These are phyloP conservation scores for Leccinum olivaceopallidum DNA, from an alignment of 768 basidiomycete species.

Conservation along the genomic window DNA sequence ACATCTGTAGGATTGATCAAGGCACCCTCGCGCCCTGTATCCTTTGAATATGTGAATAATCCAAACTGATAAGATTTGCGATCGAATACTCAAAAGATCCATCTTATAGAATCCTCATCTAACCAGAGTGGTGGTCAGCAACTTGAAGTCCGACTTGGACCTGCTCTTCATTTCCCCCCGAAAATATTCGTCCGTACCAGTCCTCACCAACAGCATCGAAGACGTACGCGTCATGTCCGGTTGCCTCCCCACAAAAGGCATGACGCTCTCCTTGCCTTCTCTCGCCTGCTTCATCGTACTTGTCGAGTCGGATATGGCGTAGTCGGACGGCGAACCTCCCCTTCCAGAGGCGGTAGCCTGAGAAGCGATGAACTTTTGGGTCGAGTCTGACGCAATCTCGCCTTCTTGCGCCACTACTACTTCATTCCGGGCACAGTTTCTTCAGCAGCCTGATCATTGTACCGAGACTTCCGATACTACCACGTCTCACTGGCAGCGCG, in stretches of 20 bases:
- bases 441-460: constrained; percentile 10
- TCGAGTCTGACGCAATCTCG: constrained; percentile 7
- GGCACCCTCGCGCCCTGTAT: no score
- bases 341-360: constrained; percentile 11
- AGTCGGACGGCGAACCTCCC: constrained; percentile 25
- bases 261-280: constrained; percentile 15
- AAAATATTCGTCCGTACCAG: constrained; percentile 3
- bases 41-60: no score
- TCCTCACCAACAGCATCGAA: constrained; percentile 18
- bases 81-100: no score
- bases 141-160: background rate
- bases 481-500: constrained; percentile 43
- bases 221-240: constrained; percentile 21
- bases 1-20: no score
- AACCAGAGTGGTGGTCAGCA: constrained; percentile 6
- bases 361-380: constrained; percentile 8
- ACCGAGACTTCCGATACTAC: constrained; percentile 30
- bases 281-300: constrained; percentile 38
- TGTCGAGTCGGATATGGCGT: constrained; percentile 27
- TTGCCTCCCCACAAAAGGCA: constrained; percentile 27
- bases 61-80: no score
- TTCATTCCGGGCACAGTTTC: constrained; percentile 37
- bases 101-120: no score
- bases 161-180: constrained; percentile 8
- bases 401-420: constrained; percentile 30